Conservation (phyloP, 768 basidiomycete genomes). For the Psilocybe cubensis region DNA sequence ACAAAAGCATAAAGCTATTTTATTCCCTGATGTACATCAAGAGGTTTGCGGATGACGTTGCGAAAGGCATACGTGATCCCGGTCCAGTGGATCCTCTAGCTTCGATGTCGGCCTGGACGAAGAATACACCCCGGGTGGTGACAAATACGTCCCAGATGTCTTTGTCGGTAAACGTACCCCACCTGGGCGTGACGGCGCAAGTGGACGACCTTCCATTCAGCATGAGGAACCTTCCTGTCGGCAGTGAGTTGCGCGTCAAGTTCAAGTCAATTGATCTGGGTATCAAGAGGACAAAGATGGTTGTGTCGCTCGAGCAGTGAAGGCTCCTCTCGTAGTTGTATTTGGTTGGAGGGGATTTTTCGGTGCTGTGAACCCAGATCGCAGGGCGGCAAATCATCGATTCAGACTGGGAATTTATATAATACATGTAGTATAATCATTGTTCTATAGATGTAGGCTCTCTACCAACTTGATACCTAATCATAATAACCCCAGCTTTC, state of each 20-base stretch:
- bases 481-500: background rate
- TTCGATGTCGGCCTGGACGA: conserved; percentile 24
- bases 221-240: conserved; percentile 10
- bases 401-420: background rate
- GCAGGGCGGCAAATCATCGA: background rate
- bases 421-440: background rate
- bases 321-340: too few relatives aligned
- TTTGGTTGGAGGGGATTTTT: too few relatives aligned
- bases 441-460: background rate
- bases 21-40: conserved; percentile 42
- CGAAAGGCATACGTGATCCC: conserved; percentile 16
- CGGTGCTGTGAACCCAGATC: background rate
- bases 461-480: background rate
- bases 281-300: conserved; percentile 24
- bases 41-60: conserved; percentile 37
- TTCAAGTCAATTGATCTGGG: conserved; percentile 32
- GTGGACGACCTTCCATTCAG: conserved; percentile 10
- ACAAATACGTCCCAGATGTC: background rate
- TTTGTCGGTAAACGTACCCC: conserved; percentile 15
- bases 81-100: conserved; percentile 26
- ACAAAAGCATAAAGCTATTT: conserved; percentile 31
- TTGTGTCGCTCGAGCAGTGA: conserved; percentile 8
- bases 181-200: conserved; percentile 22
- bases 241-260: conserved; percentile 25
- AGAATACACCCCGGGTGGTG: background rate